A percentile compares a stretch with the other conserved stretches of the same genome.
phyloP scores from a whole-genome alignment of 306 rosid species.

The Lotus japonicus region DNA sequence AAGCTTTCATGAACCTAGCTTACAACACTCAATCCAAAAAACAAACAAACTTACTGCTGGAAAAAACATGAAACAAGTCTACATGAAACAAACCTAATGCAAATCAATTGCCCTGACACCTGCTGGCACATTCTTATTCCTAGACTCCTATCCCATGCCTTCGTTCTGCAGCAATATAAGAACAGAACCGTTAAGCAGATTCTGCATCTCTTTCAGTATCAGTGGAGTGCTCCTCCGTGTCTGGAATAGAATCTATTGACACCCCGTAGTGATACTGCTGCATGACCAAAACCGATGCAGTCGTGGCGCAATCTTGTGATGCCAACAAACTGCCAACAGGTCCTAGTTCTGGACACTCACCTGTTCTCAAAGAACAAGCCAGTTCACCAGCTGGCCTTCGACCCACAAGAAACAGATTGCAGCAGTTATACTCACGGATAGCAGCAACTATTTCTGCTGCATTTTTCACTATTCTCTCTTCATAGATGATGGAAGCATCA shows the following conservation, averaged over 20 bases:
- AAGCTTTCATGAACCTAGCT: too few relatives aligned
- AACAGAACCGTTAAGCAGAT: background rate
- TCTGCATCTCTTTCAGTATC: background rate
- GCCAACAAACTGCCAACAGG: slow-evolving; percentile 46
- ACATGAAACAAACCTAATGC: too few relatives aligned
- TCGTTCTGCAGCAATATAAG: background rate
- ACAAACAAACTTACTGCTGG: too few relatives aligned
- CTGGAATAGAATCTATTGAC: slow-evolving; percentile 3
- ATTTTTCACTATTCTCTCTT: slow-evolving; percentile 34
- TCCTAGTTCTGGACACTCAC: slow-evolving; percentile 32
- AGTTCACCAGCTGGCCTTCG: slow-evolving; percentile 31
- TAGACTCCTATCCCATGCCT: background rate
- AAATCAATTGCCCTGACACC: too few relatives aligned
- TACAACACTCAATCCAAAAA: too few relatives aligned
- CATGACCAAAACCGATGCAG: slow-evolving; percentile 56
- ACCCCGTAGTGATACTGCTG: slow-evolving; percentile 24
- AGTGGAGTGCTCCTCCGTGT: background rate
- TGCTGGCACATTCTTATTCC: background rate
- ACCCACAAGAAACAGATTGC: slow-evolving; percentile 61
- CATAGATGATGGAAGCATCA: slow-evolving; percentile 40
- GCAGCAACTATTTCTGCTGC: slow-evolving; percentile 32
- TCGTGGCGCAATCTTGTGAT: slow-evolving; percentile 39
- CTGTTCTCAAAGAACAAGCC: slow-evolving; percentile 15
- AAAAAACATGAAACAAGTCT: too few relatives aligned
- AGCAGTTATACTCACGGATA: slow-evolving; percentile 26